A percentile compares a stretch with the other conserved stretches of the same genome.
Conservation (phyloP, 352 stramenopile genomes). For the Phytophthora pisi region DNA sequence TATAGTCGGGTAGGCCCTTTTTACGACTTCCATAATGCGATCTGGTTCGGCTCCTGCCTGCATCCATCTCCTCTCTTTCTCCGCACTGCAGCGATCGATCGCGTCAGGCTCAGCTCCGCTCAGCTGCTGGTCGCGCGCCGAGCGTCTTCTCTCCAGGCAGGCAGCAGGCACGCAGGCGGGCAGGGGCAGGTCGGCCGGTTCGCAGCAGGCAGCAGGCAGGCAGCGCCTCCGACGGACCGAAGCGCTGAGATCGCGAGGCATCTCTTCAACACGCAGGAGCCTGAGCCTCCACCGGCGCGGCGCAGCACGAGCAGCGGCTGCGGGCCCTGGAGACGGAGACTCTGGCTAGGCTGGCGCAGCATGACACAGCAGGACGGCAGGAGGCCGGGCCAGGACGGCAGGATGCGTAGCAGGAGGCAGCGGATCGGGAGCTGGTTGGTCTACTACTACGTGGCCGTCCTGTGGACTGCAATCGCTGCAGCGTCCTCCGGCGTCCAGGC, state of each 20-base stretch:
- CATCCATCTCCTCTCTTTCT: constrained; percentile 25
- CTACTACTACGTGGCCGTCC: not conserved
- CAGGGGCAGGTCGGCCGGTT: not conserved
- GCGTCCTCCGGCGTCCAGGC: constrained; percentile 13
- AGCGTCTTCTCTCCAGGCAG: not conserved
- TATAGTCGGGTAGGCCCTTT: constrained; percentile 9
- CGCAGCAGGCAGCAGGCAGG: not conserved
- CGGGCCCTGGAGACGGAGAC: not conserved
- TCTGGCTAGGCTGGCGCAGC: not conserved
- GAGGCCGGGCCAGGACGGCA: constrained; percentile 12
- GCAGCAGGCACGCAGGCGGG: not conserved
- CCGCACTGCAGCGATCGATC: not conserved
- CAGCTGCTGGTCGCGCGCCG: not conserved
- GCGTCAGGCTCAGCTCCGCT: not conserved
- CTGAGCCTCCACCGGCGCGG: not conserved
- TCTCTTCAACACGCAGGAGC: not conserved
- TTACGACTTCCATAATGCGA: constrained; percentile 6
- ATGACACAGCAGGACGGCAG: constrained; percentile 12
- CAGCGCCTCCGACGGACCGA: not conserved
- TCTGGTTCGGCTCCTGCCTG: not conserved
- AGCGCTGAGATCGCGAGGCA: not conserved
- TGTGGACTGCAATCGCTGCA: constrained; percentile 5
- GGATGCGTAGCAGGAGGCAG: not conserved
- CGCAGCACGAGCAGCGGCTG: not conserved
- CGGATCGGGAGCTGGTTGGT: not conserved